Evolutionary conservation across 495 filamentous ascomycete genomes (phyloP).

Genomic region (Penicillium verhagenii): DNA sequence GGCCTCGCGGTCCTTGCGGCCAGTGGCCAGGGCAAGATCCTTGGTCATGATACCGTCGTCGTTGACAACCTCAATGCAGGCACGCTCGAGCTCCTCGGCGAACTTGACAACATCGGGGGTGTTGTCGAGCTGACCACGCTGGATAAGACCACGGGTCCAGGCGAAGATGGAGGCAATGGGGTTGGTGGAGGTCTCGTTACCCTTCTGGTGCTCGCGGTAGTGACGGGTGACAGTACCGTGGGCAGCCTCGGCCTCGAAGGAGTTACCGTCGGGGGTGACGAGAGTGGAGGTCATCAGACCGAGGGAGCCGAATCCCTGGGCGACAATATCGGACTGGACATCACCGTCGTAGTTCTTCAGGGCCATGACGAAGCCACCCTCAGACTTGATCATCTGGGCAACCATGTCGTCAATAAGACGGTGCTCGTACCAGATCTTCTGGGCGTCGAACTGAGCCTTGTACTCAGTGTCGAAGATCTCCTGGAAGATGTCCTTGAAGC

Average conservation of each 20-base stretch:
- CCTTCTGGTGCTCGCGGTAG: slow-evolving; percentile 98
- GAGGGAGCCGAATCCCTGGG: slow-evolving; percentile 96
- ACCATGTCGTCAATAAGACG: slow-evolving; percentile 99
- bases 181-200: slow-evolving; percentile 94
- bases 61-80: slow-evolving; percentile 93
- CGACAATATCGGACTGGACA: slow-evolving; percentile 96
- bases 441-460: slow-evolving; percentile 82
- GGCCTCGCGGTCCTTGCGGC: slow-evolving; percentile 73
- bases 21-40: slow-evolving; percentile 89
- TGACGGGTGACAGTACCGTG: slow-evolving; percentile 98
- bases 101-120: slow-evolving; percentile 87
- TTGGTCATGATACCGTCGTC: slow-evolving; percentile 97
- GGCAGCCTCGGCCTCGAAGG: slow-evolving; percentile 95
- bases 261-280: slow-evolving; percentile 90
- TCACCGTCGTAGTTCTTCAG: slow-evolving; percentile 99
- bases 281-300: slow-evolving; percentile 98
- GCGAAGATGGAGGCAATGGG: slow-evolving; percentile 98
- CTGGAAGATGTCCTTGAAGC: slow-evolving; percentile 99
- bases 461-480: slow-evolving; percentile 88
- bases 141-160: slow-evolving; percentile 93
- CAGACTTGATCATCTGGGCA: slow-evolving; percentile 98
- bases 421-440: slow-evolving; percentile 98
- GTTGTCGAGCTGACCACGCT: slow-evolving; percentile 85
- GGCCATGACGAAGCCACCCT: slow-evolving; percentile 93
- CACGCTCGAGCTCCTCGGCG: slow-evolving; percentile 86